Base-by-base conservation (phyloP, 2,329 filamentous ascomycete species). In the Xylariomycetidae sp. region DNA sequence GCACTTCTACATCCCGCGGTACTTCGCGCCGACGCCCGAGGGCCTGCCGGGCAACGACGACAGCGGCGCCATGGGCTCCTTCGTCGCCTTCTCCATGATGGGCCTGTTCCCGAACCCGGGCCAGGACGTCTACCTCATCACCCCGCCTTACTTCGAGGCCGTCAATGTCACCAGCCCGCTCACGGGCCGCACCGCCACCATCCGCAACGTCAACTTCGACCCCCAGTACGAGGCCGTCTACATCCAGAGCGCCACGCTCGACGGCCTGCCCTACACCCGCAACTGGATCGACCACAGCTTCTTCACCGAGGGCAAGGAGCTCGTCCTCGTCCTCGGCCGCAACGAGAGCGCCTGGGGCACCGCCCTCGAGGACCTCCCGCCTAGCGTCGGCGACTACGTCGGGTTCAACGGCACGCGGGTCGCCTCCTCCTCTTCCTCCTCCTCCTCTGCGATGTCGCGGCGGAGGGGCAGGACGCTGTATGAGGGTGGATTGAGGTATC, bases 11-110 rank as follows among this genome's bases (percentile, higher is more conserved):
- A 82, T 85, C 27, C 80, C 81, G 0, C 63, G 64, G 0, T 74
- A 69, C 46, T 86, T 85, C 62, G 70, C 73, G 45, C 68, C 74
- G 1, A 73, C 71, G 0, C 59, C 74, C 0, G 61, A 58, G 2
- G 82, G 81, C 0, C 70, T 86, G 6, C 80, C 82, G 0, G 82
- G 82, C 0, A 86, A 85, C 50, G 81, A 85, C 38, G 82, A 86
- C 51, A 72, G 69, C 29, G 82, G 82, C 4, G 78, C 82, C 1
- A 85, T 85, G 80, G 81, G 80, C 13, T 72, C 72, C 0, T 85
- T 84, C 39, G 62, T 77, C 1, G 76, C 75, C 0, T 70, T 85
- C 2, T 64, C 70, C 16, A 85, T 85, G 80, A 74, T 85, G 63
- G 82, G 82, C 0, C 58, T 85, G 6, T 86, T 80, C 55, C 82